These are phyloP conservation scores for Globisporangium takayamanum DNA, from an alignment of 352 stramenopile species.

Conservation along the genomic window DNA sequence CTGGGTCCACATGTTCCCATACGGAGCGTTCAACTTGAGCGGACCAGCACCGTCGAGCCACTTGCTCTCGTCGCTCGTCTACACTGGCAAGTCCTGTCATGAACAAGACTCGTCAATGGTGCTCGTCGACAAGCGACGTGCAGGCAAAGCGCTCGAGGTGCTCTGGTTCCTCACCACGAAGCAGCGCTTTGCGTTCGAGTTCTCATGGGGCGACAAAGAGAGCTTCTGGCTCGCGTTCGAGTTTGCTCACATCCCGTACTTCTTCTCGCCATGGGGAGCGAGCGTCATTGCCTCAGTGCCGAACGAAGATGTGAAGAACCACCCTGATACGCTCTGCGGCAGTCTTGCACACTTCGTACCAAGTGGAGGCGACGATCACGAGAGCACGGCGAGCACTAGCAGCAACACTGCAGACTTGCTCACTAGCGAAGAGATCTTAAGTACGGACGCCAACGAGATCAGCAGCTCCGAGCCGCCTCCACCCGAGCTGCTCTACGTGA, in stretches of 20 bases:
- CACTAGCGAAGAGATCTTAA: too few species aligned
- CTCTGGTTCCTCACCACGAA: slow-evolving; percentile 33
- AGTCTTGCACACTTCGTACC: slow-evolving; percentile 39
- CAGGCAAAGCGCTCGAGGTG: slow-evolving; percentile 26
- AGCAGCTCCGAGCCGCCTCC: too few species aligned
- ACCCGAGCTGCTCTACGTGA: not conserved
- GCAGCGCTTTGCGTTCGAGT: slow-evolving; percentile 23
- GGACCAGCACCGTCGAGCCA: slow-evolving; percentile 25
- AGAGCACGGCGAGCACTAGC: too few species aligned
- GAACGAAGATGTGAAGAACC: slow-evolving; percentile 27
- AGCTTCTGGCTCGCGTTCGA: slow-evolving; percentile 46
- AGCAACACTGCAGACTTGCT: too few species aligned
- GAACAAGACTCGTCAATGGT: slow-evolving; percentile 61
- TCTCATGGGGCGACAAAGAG: slow-evolving; percentile 49
- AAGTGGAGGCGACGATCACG: not conserved
- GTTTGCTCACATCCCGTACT: slow-evolving; percentile 38
- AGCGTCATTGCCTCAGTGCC: slow-evolving; percentile 26
- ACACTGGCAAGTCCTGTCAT: slow-evolving; percentile 36
- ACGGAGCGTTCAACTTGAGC: slow-evolving; percentile 33
- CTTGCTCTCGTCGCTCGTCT: slow-evolving; percentile 37
- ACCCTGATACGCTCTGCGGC: slow-evolving; percentile 34
- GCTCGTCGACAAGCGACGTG: slow-evolving; percentile 24
- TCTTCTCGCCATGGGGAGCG: slow-evolving; percentile 43
- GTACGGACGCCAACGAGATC: too few species aligned
- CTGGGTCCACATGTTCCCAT: slow-evolving; percentile 49